Evolutionary conservation across 306 rosid genomes (phyloP).

Genomic region (Quercus ilex): DNA sequence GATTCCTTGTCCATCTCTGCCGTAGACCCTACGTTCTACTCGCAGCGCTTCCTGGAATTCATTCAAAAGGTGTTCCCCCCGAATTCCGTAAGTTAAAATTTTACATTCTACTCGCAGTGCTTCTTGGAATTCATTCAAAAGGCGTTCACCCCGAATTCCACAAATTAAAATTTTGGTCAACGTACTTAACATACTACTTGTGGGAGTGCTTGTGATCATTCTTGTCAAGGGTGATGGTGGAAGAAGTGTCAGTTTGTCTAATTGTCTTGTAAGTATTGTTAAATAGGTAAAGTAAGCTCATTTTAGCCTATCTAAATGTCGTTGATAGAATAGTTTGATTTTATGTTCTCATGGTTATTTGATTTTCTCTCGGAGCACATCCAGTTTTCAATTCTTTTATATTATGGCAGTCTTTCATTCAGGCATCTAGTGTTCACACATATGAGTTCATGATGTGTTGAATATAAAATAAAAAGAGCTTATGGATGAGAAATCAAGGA

Average conservation of each 20-base stretch:
- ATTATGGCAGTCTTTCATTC: background rate
- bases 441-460: no score
- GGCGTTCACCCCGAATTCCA: conserved; percentile 69
- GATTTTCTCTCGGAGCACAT: background rate
- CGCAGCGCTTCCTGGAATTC: conserved; percentile 86
- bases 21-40: conserved; percentile 89
- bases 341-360: background rate
- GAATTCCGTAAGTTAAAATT: conserved; percentile 47
- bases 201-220: background rate
- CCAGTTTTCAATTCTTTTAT: background rate
- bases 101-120: conserved; percentile 81
- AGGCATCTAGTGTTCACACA: background rate
- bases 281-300: conserved; percentile 6
- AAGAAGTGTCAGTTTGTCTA: background rate
- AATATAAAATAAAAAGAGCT: no score
- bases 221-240: background rate
- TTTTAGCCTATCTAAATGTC: background rate
- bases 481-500: no score
- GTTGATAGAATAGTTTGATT: conserved; percentile 8
- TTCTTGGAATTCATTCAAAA: conserved; percentile 80
- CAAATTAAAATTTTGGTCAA: conserved; percentile 6
- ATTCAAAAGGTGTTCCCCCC: conserved; percentile 82
- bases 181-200: conserved; percentile 2
- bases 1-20: conserved; percentile 91
- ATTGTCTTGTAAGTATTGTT: conserved; percentile 9